A percentile compares a stretch with the other conserved stretches of the same genome.
Conservation (phyloP, 140 eudicot genomes). For the Cichorium intybus region DNA sequence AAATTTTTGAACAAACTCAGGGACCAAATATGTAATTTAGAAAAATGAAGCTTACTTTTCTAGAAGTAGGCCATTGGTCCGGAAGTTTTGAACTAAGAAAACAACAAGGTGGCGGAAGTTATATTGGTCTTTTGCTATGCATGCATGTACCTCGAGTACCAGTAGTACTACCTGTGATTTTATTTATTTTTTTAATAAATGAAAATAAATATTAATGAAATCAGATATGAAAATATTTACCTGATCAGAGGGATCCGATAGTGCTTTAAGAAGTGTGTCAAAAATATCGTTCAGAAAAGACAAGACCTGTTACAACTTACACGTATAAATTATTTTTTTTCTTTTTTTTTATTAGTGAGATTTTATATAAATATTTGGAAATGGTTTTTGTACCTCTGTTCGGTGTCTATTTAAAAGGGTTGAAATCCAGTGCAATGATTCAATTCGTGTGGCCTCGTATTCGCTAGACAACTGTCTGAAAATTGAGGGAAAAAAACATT, state of each 20-base stretch:
- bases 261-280: constrained; percentile 86
- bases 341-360: neutral
- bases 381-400: constrained; percentile 46
- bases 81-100: constrained; percentile 68
- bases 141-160: constrained; percentile 96
- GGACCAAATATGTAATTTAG: too few species aligned
- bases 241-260: constrained; percentile 96
- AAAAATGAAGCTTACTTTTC: constrained; percentile 62
- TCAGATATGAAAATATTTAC: constrained; percentile 36
- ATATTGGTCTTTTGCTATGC: constrained; percentile 80
- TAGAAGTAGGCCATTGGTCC: constrained; percentile 59
- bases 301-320: constrained; percentile 69
- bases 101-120: constrained; percentile 85
- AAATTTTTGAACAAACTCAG: too few species aligned
- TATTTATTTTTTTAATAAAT: neutral
- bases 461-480: constrained; percentile 91
- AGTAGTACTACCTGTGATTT: constrained; percentile 78
- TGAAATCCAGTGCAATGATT: constrained; percentile 95
- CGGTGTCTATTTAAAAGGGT: constrained; percentile 85
- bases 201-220: neutral
- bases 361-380: constrained; percentile 5
- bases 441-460: constrained; percentile 97
- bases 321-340: constrained; percentile 9
- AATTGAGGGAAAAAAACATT: constrained; percentile 10
- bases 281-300: constrained; percentile 73